Base-by-base conservation (phyloP, 208 protist species). In the Crithidia bombi region DNA sequence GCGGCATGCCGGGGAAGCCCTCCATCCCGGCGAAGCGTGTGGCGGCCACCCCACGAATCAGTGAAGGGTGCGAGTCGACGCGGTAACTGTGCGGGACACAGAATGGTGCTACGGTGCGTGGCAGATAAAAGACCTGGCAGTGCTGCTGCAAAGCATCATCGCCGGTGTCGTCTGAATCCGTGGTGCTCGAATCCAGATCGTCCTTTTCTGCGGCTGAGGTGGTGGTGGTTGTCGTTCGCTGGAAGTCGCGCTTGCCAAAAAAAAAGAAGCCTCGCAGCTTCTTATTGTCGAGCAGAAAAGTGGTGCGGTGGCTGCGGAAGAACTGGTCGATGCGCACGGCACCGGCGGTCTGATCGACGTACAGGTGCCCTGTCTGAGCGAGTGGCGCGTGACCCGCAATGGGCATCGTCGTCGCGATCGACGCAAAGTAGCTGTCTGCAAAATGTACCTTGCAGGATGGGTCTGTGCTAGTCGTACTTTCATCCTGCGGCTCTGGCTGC, bases 41-140 rank as follows among this genome's bases (percentile, higher is more conserved):
- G n/a, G 84, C 80, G 10, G 78, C 49, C 17, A 87, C 84, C 3
- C 84, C 84, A 21, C 84, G 81, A 10, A 92, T 75, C 14, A 87
- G 23, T 10, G 41, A 73, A 19, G 30, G 46, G 28, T 54, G 36
- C 26, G 61, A 49, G 5, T 61, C 43, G 43, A 35, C 65, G 17
- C 73, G 21, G 58, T 84, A 87, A 44, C 56, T 54, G 3, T 64
- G 70, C 25, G 86, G 83, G 21, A 91, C 83, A 46, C 83, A 79
- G 58, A 85, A 75, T 0, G 63, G 71, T 7, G 46, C 26, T 14
- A 81, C 73, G 6, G 23, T 38, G 39, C 49, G 44, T 17, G 64
- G 41, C 5, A 76, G 47, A 39, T 76, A 65, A 26, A 76, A 76
- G 44, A 76, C 70, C 15, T 70, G 56, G 56, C 70, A 76, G 70